Evolutionary conservation across 768 basidiomycete genomes (phyloP), one percentile per base, ranked within the genome.

Genomic region (Dacryopinax spathularia): DNA sequence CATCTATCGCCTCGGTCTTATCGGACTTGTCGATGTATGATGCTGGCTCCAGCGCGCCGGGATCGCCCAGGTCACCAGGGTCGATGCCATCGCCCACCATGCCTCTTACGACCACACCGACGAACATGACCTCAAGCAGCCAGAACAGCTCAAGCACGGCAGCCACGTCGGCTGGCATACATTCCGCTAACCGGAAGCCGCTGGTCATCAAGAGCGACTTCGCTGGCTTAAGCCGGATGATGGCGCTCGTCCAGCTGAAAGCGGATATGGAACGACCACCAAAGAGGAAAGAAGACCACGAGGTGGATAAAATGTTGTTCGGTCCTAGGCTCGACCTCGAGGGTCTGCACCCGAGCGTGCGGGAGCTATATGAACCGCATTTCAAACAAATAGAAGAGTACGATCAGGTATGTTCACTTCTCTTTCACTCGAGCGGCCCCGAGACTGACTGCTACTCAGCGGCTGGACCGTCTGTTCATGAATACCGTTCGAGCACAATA

Each of bases 181-280:
- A 69, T 36, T 70, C 67, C 43, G 70, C 71, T 10, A 60, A 10
- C 5, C 10, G 48, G 48, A 56, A 56, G 61, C 67, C 63, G 0
- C 69, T 73, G 0, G 67, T 74, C 4, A 63, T 70, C 60, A 69
- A 72, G 60, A 67, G 66, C 65, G 85, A 94, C 70, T 91, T 94
- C 72, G 94, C 94, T 74, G 93, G 93, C 1, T 77, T 95, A 27
- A 75, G 82, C 7, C 80, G 85, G 61, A 92, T 96, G 89, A 81
- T 96, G 81, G 86, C 89, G 27, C 79, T 94, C 41, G 91, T 96
- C 63, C 87, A 92, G 72, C 80, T 81, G 35, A 79, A 80, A 34
- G 84, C 83, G 27, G 37, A 34, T 61, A 39, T 64, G 48, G 33
- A 34, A 27, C 27, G 63, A 29, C 63, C 34, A 60, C 56, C 63